Percentiles rank a stretch among this genome's conserved stretches.
phyloP scores from a whole-genome alignment of 2,329 filamentous ascomycete species.

The Beauveria pseudobassiana region DNA sequence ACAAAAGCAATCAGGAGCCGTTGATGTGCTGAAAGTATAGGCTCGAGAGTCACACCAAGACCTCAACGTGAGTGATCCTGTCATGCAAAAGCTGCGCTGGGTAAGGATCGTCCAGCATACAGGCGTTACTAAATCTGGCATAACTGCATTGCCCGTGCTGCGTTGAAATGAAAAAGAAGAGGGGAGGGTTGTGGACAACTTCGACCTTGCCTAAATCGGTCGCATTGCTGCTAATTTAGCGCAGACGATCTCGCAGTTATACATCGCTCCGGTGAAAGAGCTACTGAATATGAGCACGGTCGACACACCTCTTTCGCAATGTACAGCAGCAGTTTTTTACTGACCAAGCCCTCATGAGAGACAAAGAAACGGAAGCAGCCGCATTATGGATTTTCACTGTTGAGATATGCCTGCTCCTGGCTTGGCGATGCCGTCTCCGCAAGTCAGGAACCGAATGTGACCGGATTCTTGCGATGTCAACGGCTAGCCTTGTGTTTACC shows the following conservation, averaged over 20 bases:
- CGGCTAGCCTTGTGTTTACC: not conserved
- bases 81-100: not conserved
- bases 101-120: not conserved
- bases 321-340: too few species aligned
- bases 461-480: not conserved
- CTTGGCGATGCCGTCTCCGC: not conserved
- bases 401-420: not conserved
- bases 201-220: not conserved
- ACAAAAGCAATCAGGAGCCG: not conserved
- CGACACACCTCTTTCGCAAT: not conserved
- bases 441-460: not conserved
- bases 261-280: not conserved
- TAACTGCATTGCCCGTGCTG: not conserved
- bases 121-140: constrained; percentile 2
- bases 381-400: not conserved
- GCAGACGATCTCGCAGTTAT: constrained; percentile 1
- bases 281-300: not conserved
- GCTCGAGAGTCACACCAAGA: not conserved
- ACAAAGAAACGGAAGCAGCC: not conserved
- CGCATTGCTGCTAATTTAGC: not conserved
- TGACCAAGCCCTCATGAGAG: not conserved
- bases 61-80: not conserved
- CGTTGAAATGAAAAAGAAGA: not conserved
- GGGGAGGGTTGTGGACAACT: not conserved
- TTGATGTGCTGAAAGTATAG: not conserved